A percentile compares a stretch with the other conserved stretches of the same genome.
Conservation (phyloP, 352 stramenopile species). For the Pythium periplocum region DNA sequence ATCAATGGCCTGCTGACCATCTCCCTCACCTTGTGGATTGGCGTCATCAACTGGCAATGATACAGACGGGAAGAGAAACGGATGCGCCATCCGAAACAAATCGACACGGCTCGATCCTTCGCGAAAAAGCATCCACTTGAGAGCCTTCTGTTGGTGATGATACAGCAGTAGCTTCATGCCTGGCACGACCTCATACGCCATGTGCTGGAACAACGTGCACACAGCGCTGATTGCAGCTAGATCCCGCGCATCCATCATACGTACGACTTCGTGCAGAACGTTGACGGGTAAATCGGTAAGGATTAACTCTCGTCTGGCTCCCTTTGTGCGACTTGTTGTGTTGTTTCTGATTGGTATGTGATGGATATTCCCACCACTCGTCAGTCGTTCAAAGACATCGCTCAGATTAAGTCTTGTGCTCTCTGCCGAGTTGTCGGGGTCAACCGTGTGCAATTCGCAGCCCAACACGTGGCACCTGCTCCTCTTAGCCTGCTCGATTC, state of each 20-base stretch:
- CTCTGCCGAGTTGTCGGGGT: slow-evolving; percentile 6
- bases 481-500: slow-evolving; percentile 27
- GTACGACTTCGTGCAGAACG: slow-evolving; percentile 51
- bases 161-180: slow-evolving; percentile 69
- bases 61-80: slow-evolving; percentile 35
- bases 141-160: slow-evolving; percentile 59
- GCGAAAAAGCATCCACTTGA: slow-evolving; percentile 79
- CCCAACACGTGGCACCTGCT: slow-evolving; percentile 65
- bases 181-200: slow-evolving; percentile 80
- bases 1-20: slow-evolving; percentile 32
- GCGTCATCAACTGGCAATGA: neutral
- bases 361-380: slow-evolving; percentile 35
- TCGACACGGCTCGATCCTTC: slow-evolving; percentile 28
- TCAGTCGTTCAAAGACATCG: slow-evolving; percentile 68
- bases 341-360: slow-evolving; percentile 72
- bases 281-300: slow-evolving; percentile 64
- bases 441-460: slow-evolving; percentile 41
- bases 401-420: slow-evolving; percentile 30
- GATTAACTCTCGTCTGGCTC: slow-evolving; percentile 22
- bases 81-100: slow-evolving; percentile 24
- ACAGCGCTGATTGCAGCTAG: slow-evolving; percentile 54
- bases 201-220: slow-evolving; percentile 70
- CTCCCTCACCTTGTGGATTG: slow-evolving; percentile 2
- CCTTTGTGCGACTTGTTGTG: slow-evolving; percentile 51
- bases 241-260: slow-evolving; percentile 52